Evolutionary conservation across 192 early-diverging fungal genomes (phyloP), one percentile per base, ranked within the genome.

Genomic region (Umbelopsis isabellina): DNA sequence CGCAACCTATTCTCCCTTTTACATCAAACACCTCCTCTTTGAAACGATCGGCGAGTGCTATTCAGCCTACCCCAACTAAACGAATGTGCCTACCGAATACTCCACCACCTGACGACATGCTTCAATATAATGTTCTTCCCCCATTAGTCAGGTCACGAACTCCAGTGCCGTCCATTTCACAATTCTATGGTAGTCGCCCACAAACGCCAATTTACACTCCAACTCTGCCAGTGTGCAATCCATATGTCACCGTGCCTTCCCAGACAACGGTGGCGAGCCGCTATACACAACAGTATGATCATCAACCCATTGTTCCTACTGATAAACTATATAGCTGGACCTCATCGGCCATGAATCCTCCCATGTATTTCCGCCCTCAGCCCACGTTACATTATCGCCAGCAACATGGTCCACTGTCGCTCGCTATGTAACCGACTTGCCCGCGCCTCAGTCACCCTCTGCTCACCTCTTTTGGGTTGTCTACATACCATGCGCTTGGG

Each of bases 1-100:
- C 55, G 30, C 55, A 61, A 4, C 55, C 55, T 7, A 61, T 61
- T 61, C 55, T 61, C 55, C 55, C 55, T 61, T 49, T 21, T 16
- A 49, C 48, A 6, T 20, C 48, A 20, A 61, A n/a, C 51, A 53
- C n/a, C 18, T 23, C 55, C 55, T 61, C 55, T 30, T 30, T 61
- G 27, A 61, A 61, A 61, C 55, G 55, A 30, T 61, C 30, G 30
- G 55, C 55, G 27, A 25, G 55, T 61, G 18, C 25, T 25, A 18
- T 35, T 61, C 55, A 61, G 33, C 13, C 55, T 0, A 61, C 55
- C 18, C 55, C 55, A 61, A 61, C 55, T 5, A 61, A 61, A 61
- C 55, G 55, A 61, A 61, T 61, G 13, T 61, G 55, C 16, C 15
- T 61, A 35, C 55, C 55, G 4, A 61, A 61, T 25, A 61, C 55